Evolutionary conservation across 2,329 filamentous ascomycete genomes (phyloP).

Genomic region (Stagonosporopsis cucurbitacearum): DNA sequence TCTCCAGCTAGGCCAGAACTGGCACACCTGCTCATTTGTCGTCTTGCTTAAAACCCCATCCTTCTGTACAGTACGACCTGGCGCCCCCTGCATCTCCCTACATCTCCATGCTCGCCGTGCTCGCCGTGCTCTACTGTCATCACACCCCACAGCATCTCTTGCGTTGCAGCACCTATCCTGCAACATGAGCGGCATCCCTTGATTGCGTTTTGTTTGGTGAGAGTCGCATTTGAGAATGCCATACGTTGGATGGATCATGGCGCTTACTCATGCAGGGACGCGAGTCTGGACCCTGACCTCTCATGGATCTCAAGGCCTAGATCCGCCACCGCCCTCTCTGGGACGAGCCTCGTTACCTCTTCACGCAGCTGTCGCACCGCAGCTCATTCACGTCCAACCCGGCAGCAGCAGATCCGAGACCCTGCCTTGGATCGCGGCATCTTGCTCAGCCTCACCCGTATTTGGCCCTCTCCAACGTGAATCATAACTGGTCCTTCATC

Average conservation of each 20-base stretch:
- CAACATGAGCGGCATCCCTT: no score
- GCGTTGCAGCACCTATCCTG: background rate
- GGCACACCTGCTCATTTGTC: background rate
- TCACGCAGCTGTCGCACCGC: background rate
- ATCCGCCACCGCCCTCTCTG: slow-evolving; percentile 1
- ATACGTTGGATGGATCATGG: no score
- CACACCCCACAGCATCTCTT: background rate
- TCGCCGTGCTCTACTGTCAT: background rate
- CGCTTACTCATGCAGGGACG: slow-evolving; percentile 7
- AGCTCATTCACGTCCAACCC: background rate
- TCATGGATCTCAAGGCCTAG: slow-evolving; percentile 4
- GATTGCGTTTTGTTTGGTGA: background rate
- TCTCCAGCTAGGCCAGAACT: background rate
- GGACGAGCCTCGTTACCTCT: background rate
- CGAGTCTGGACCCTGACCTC: slow-evolving; percentile 1
- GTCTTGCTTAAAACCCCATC: slow-evolving; percentile 1
- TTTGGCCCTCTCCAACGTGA: no score
- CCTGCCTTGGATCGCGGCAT: background rate
- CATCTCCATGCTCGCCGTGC: no score
- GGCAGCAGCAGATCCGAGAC: slow-evolving; percentile 2
- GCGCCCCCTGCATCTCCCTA: background rate
- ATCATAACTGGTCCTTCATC: no score
- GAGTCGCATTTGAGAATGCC: slow-evolving; percentile 2
- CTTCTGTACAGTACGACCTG: background rate
- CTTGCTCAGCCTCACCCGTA: slow-evolving; percentile 1